These are phyloP conservation scores for Amphirosellinia nigrospora DNA, from an alignment of 495 filamentous ascomycete genomes.

Conservation along the genomic window DNA sequence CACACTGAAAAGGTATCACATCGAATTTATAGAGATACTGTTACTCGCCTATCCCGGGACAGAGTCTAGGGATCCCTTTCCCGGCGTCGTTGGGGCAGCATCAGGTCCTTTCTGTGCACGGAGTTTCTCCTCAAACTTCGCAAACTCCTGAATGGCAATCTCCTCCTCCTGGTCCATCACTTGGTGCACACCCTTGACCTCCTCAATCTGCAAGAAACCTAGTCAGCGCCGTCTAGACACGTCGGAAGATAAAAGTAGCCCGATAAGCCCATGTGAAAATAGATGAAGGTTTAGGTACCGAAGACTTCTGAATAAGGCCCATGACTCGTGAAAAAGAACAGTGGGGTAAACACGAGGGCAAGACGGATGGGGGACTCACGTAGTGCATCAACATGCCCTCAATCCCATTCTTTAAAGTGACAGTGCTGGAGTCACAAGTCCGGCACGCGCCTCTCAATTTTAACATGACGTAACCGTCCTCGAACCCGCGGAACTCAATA, in stretches of 20 bases:
- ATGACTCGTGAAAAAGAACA: neutral
- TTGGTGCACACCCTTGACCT: constrained; percentile 91
- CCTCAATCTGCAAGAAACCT: constrained; percentile 72
- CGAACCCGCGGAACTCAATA: constrained; percentile 91
- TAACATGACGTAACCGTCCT: constrained; percentile 81
- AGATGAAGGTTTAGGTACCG: constrained; percentile 2
- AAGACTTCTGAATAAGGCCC: neutral
- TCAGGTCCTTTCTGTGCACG: constrained; percentile 69
- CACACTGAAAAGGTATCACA: constrained; percentile 24
- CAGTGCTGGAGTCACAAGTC: constrained; percentile 94
- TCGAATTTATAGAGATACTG: constrained; percentile 32
- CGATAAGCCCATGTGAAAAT: neutral
- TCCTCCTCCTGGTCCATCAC: constrained; percentile 92
- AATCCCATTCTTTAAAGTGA: constrained; percentile 95
- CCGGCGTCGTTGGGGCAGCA: constrained; percentile 60
- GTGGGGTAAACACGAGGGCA: neutral
- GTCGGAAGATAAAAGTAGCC: neutral
- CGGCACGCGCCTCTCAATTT: constrained; percentile 93
- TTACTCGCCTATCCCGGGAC: constrained; percentile 50
- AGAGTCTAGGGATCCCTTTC: constrained; percentile 71
- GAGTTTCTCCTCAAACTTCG: constrained; percentile 95
- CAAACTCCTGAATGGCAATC: constrained; percentile 87
- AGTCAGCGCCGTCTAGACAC: constrained; percentile 25
- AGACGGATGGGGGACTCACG: constrained; percentile 46
- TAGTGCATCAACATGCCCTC: constrained; percentile 93